Evolutionary conservation across 129 eudicot genomes (phyloP).

Genomic region (Deinandra increscens): DNA sequence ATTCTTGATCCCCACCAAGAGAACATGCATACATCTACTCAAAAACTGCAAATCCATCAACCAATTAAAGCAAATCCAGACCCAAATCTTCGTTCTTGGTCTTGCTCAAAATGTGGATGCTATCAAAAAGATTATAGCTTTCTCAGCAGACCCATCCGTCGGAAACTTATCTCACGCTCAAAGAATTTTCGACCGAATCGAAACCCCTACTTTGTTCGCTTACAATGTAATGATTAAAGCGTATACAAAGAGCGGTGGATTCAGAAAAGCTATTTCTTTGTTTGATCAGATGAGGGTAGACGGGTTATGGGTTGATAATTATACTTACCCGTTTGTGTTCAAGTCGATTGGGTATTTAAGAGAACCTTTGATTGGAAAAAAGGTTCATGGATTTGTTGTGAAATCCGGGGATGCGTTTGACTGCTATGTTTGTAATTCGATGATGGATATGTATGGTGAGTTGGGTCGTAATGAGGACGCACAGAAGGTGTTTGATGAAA

Average conservation of each 20-base stretch:
- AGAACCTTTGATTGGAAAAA: slow-evolving; percentile 38
- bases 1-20: slow-evolving; percentile 33
- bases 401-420: slow-evolving; percentile 56
- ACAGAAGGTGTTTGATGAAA: slow-evolving; percentile 57
- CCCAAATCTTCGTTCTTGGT: slow-evolving; percentile 49
- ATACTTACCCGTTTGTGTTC: slow-evolving; percentile 67
- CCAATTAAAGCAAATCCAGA: slow-evolving; percentile 63
- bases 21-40: slow-evolving; percentile 54
- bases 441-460: slow-evolving; percentile 57
- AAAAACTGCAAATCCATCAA: slow-evolving; percentile 59
- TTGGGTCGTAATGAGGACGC: slow-evolving; percentile 42
- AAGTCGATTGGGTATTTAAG: slow-evolving; percentile 49
- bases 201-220: slow-evolving; percentile 46
- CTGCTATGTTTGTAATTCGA: slow-evolving; percentile 59
- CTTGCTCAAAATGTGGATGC: slow-evolving; percentile 46
- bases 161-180: slow-evolving; percentile 50
- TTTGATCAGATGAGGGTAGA: slow-evolving; percentile 48
- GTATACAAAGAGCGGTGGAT: slow-evolving; percentile 33
- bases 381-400: slow-evolving; percentile 64
- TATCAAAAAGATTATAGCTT: slow-evolving; percentile 55
- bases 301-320: slow-evolving; percentile 57
- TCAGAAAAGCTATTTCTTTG: slow-evolving; percentile 33
- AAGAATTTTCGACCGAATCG: slow-evolving; percentile 35
- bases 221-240: slow-evolving; percentile 67
- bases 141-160: slow-evolving; percentile 4